A percentile compares a stretch with the other conserved stretches of the same genome.
phyloP scores from a whole-genome alignment of 2,329 filamentous ascomycete species.

The Colletotrichum scovillei region DNA sequence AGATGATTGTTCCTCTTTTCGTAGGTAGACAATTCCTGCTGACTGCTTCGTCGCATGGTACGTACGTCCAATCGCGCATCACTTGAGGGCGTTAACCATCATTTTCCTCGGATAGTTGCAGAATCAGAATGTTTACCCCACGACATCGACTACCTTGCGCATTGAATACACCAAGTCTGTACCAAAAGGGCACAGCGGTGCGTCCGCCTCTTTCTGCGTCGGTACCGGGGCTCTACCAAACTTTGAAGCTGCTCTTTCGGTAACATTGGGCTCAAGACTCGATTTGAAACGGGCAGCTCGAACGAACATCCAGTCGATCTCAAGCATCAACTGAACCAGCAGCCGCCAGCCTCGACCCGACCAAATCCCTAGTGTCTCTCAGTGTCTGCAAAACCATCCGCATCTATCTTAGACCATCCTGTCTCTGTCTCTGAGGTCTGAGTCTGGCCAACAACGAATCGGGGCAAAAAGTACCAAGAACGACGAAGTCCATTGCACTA shows the following conservation, averaged over 20 bases:
- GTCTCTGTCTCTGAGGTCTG: no score
- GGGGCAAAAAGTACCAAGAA: neutral
- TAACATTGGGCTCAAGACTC: neutral
- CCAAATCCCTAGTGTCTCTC: neutral
- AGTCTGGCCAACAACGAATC: neutral
- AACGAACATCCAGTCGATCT: neutral
- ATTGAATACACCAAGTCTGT: neutral
- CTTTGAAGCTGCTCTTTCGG: neutral
- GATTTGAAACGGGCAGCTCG: neutral
- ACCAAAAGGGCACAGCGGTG: no score
- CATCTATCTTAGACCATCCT: neutral
- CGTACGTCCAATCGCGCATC: neutral
- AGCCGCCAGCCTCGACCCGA: neutral
- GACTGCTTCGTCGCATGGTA: neutral
- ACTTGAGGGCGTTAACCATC: no score
- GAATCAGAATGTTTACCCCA: neutral
- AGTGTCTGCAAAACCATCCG: neutral
- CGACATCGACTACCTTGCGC: neutral
- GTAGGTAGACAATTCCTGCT: neutral
- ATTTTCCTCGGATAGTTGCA: neutral
- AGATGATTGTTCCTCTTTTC: neutral
- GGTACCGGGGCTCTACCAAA: neutral
- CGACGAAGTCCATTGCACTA: neutral
- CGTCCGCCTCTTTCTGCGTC: neutral
- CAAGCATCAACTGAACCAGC: neutral